Conservation (phyloP, 768 basidiomycete genomes). For the Auricularia heimuer region DNA sequence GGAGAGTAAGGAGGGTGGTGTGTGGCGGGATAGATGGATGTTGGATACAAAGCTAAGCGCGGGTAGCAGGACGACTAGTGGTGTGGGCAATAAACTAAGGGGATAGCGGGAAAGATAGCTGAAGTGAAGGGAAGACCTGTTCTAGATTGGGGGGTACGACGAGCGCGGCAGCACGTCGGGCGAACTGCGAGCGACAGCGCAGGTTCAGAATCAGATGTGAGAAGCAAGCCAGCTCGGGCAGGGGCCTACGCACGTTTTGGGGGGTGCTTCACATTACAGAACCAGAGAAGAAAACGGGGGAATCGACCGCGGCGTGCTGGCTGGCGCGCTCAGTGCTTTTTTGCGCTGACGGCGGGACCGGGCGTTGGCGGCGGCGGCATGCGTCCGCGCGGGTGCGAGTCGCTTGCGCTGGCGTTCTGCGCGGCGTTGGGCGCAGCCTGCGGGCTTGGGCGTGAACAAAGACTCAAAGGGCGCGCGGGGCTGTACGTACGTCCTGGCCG, state of each 20-base stretch:
- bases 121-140: no score
- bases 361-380: neutral
- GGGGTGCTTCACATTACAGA: neutral
- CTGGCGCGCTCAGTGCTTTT: neutral
- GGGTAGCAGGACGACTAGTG: no score
- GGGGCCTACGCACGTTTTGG: neutral
- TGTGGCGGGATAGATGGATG: no score
- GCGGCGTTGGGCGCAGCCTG: neutral
- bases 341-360: neutral
- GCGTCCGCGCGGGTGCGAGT: neutral
- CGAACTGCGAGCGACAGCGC: no score
- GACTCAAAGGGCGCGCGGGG: neutral
- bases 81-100: no score
- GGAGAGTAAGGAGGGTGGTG: no score
- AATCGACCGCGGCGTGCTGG: neutral
- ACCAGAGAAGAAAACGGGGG: neutral
- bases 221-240: no score
- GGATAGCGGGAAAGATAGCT: no score
- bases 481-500: slow-evolving; percentile 1
- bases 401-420: neutral
- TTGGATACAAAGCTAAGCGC: no score
- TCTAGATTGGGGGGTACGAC: no score
- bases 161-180: no score
- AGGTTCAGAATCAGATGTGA: no score
- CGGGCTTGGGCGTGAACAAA: neutral